phyloP scores from a whole-genome alignment of 148 eudicot genomes.

The Rhododendron ovatum region DNA sequence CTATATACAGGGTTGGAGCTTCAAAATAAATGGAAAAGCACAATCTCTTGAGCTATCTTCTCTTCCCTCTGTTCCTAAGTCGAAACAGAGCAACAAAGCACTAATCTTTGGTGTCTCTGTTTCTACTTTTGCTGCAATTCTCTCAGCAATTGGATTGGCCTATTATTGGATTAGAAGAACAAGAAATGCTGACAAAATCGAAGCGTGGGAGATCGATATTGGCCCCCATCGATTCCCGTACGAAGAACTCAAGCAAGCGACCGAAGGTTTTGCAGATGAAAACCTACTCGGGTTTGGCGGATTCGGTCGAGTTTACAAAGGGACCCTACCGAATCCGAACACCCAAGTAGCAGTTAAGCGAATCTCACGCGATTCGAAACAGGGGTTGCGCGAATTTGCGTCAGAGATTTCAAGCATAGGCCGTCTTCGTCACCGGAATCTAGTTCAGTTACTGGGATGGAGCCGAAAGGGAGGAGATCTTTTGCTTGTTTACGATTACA shows the following conservation, averaged over 20 bases:
- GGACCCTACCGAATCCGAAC: constrained; percentile 23
- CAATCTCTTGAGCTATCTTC: constrained; percentile 14
- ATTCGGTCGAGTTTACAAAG: constrained; percentile 46
- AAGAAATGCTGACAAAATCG: constrained; percentile 28
- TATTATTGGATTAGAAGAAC: constrained; percentile 13
- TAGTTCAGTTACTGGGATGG: constrained; percentile 46
- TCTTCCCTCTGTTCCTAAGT: constrained; percentile 6
- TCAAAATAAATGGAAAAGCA: constrained; percentile 27
- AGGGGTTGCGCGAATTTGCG: constrained; percentile 38
- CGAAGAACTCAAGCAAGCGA: constrained; percentile 32
- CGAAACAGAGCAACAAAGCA: background rate
- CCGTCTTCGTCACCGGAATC: constrained; percentile 38
- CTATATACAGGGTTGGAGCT: constrained; percentile 39
- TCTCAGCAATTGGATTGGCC: background rate
- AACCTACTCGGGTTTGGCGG: constrained; percentile 47
- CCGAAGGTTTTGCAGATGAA: constrained; percentile 35
- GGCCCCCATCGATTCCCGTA: constrained; percentile 40
- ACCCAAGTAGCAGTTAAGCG: constrained; percentile 38
- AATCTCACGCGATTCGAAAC: constrained; percentile 36
- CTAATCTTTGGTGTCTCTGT: background rate
- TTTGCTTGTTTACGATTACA: constrained; percentile 50
- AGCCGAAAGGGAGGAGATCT: constrained; percentile 41
- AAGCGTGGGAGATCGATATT: constrained; percentile 41
- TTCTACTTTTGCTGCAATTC: background rate
- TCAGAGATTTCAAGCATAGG: constrained; percentile 44